Conservation (phyloP, 768 basidiomycete species). For the Obba rivulosa region DNA sequence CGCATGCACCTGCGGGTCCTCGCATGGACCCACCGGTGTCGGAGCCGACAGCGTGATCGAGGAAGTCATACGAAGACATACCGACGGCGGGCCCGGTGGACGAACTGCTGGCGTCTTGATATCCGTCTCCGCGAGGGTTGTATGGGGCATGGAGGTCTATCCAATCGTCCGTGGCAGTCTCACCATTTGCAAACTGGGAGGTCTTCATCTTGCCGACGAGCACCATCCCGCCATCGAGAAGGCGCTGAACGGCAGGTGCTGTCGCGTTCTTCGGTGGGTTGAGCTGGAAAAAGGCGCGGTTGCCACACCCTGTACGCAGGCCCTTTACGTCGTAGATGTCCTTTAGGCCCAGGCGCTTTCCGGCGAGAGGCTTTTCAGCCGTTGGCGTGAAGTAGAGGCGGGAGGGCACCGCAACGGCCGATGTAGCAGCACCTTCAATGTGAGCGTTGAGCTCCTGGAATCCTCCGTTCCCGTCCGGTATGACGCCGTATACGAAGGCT, state of each 20-base stretch:
- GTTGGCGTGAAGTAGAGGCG: conserved; percentile 34
- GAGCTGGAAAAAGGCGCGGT: conserved; percentile 29
- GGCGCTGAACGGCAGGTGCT: conserved; percentile 39
- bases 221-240: conserved; percentile 43
- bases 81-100: conserved; percentile 24
- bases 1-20: conserved; percentile 24
- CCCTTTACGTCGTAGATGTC: conserved; percentile 37
- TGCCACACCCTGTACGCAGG: conserved; percentile 31
- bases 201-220: conserved; percentile 52
- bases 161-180: conserved; percentile 28
- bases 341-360: conserved; percentile 46
- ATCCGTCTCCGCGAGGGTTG: conserved; percentile 27
- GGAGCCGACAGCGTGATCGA: conserved; percentile 25
- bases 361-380: conserved; percentile 31
- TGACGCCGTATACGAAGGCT: conserved; percentile 37
- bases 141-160: conserved; percentile 27
- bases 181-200: conserved; percentile 48
- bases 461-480: conserved; percentile 32
- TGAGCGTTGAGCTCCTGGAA: conserved; percentile 19
- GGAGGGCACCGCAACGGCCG: conserved; percentile 44
- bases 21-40: conserved; percentile 29
- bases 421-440: conserved; percentile 19
- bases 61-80: conserved; percentile 22
- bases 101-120: conserved; percentile 26
- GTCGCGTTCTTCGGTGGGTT: conserved; percentile 30